Base-by-base conservation (phyloP, 2,329 filamentous ascomycete species). In the Pseudogymnoascus pannorum region DNA sequence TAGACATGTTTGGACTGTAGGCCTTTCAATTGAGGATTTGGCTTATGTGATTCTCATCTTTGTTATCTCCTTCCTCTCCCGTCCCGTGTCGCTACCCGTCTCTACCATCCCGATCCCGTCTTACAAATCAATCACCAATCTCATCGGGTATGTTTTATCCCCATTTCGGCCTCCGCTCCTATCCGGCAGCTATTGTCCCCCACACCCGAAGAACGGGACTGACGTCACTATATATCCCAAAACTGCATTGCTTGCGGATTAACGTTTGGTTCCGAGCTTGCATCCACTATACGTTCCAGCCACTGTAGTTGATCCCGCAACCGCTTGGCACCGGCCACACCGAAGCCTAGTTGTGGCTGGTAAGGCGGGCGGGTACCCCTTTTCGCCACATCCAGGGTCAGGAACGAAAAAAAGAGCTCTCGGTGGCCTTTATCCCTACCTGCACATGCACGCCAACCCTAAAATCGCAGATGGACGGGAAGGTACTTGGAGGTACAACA, bases 391-490 rank as follows among this genome's bases (percentile, higher is more conserved):
- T 18, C 44, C 44, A 51, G 44, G 44, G 44, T 18, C 44, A 51
- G 44, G 44, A 51, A 51, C 44, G 44, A 44, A 12, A 12, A 12
- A 12, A 29, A 18, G 44, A 29, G 24, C 44, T 51, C 24, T 51
- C 24, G 24, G 44, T 29, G 44, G 14, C 18, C 24, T n/a, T n/a
- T 44, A 22, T 2, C 14, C n/a, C 12, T 7, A 7, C 6, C 29
- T 51, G 44, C 44, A 51, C 44, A 51, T 51, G 44, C 44, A 51
- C 44, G 24, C 24, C 24, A 51, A 51, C 44, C 38, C 44, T 51
- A 51, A 51, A 29, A 51, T 51, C 5, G n/a, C 24, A 12, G 8
- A 29, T 9, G 24, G 9, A 51, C 44, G 22, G 44, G 44, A 29
- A 11, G 14, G 22, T 51, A 51, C 44, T 29, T 51, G 22, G 44